A percentile compares a stretch with the other conserved stretches of the same genome.
These are phyloP conservation scores for Podaxis sp. DNA, from an alignment of 768 basidiomycete genomes.

Conservation along the genomic window DNA sequence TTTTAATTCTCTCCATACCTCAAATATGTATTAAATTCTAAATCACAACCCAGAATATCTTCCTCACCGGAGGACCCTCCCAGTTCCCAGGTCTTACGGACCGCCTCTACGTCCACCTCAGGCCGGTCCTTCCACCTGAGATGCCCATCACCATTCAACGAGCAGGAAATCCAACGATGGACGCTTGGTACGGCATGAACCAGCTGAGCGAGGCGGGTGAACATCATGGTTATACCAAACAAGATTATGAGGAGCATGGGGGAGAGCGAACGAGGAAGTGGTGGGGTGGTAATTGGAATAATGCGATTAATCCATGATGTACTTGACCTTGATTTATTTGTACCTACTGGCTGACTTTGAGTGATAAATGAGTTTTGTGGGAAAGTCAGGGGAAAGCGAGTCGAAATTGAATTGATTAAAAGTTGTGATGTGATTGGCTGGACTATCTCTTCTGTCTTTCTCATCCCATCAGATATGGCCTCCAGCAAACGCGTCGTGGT, in stretches of 20 bases:
- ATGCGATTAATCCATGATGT: conserved; percentile 16
- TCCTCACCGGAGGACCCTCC: conserved; percentile 83
- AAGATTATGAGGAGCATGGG: conserved; percentile 90
- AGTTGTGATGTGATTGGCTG: not conserved
- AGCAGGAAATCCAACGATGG: conserved; percentile 65
- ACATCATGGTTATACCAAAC: conserved; percentile 62
- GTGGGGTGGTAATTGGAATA: conserved; percentile 92
- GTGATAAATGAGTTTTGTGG: not conserved
- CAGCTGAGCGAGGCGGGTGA: conserved; percentile 58
- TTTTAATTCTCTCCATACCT: conserved; percentile 13
- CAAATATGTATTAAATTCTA: not conserved
- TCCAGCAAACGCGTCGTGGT: conserved; percentile 37
- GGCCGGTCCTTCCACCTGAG: conserved; percentile 82
- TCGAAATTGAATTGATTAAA: not conserved
- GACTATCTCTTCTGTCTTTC: not conserved
- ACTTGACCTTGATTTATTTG: not conserved
- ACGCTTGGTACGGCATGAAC: conserved; percentile 95
- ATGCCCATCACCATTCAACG: conserved; percentile 63
- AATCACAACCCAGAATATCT: conserved; percentile 63
- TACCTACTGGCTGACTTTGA: not conserved
- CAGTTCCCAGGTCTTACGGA: conserved; percentile 66
- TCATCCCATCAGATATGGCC: conserved; percentile 15
- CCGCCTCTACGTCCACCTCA: conserved; percentile 70
- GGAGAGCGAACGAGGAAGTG: conserved; percentile 84
- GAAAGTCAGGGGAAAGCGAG: not conserved